Conservation (phyloP, 495 filamentous ascomycete species). For the Astrothelium subdiscretum region DNA sequence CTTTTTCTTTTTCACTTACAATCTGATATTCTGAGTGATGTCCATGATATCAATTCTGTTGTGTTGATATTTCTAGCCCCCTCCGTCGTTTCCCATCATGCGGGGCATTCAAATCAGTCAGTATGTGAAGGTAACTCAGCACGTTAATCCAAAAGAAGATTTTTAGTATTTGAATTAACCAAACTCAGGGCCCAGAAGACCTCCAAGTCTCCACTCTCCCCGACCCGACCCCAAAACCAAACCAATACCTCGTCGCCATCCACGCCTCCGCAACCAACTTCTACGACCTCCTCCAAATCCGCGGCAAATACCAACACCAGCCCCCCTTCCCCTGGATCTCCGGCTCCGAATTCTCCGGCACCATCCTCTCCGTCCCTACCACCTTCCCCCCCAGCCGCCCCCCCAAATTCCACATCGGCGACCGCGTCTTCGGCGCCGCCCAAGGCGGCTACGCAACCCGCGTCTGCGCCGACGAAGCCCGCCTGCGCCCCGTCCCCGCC, state of each 20-base stretch:
- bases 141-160: not conserved
- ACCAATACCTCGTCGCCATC: constrained; percentile 81
- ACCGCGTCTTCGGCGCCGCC: constrained; percentile 73
- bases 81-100: constrained; percentile 39
- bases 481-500: constrained; percentile 58
- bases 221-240: constrained; percentile 51
- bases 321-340: constrained; percentile 71
- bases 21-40: too few relatives aligned
- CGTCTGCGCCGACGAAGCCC: constrained; percentile 50
- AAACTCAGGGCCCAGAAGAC: constrained; percentile 56
- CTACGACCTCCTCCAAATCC: constrained; percentile 88
- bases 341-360: constrained; percentile 77
- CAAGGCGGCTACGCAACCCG: constrained; percentile 82
- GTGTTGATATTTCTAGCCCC: not conserved
- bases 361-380: constrained; percentile 53
- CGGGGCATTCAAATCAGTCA: constrained; percentile 69
- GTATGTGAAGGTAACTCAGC: constrained; percentile 61
- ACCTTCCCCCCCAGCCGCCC: constrained; percentile 24
- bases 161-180: constrained; percentile 8
- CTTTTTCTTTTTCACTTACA: too few relatives aligned
- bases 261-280: constrained; percentile 87
- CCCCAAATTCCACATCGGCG: constrained; percentile 57
- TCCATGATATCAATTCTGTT: too few relatives aligned
- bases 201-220: constrained; percentile 64
- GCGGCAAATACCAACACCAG: constrained; percentile 64